These are phyloP conservation scores for Clavispora fructus DNA, from an alignment of 805 yeast genomes.

Conservation along the genomic window DNA sequence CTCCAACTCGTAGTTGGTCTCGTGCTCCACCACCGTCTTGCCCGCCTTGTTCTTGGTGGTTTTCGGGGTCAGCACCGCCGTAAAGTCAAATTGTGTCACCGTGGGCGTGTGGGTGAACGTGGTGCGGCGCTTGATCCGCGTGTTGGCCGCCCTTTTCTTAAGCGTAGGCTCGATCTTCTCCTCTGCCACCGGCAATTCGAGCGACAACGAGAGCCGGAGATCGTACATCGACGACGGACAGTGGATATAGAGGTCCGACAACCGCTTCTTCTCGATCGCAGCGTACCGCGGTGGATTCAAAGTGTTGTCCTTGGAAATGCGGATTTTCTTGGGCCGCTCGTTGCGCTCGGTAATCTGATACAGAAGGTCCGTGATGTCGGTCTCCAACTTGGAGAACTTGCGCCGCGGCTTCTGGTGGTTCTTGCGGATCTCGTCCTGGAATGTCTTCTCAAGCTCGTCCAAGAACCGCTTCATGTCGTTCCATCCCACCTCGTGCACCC, in stretches of 20 bases:
- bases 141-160: constrained; percentile 47
- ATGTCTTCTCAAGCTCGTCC: constrained; percentile 47
- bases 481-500: constrained; percentile 59
- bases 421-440: constrained; percentile 37
- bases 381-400: constrained; percentile 55
- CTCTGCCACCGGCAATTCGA: constrained; percentile 70
- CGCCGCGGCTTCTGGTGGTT: constrained; percentile 31
- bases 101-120: constrained; percentile 73
- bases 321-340: constrained; percentile 57
- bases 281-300: constrained; percentile 63
- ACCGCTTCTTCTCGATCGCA: constrained; percentile 66
- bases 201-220: constrained; percentile 64
- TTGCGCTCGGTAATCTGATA: constrained; percentile 59
- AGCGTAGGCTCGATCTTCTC: constrained; percentile 47
- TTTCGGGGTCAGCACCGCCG: constrained; percentile 45
- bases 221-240: constrained; percentile 78
- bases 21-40: constrained; percentile 32
- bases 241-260: constrained; percentile 67
- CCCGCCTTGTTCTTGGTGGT: constrained; percentile 33
- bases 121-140: constrained; percentile 67
- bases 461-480: constrained; percentile 51
- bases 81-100: constrained; percentile 66
- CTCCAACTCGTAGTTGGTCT: constrained; percentile 34
- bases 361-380: constrained; percentile 58
- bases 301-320: constrained; percentile 59